Base-by-base conservation (phyloP, 768 basidiomycete species). In the Suillus luteus region DNA sequence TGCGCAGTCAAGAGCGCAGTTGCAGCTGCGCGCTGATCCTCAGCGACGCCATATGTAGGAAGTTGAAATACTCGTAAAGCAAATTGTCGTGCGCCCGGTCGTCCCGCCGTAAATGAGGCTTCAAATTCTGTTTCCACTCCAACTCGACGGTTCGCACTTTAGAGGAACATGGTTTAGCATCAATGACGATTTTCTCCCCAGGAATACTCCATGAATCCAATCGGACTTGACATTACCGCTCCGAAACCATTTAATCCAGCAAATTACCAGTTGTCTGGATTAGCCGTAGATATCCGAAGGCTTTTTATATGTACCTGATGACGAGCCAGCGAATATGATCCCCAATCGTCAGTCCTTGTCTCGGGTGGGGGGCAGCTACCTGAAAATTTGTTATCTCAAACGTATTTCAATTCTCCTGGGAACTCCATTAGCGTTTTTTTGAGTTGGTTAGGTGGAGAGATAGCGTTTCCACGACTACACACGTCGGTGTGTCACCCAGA, bases 131-230 rank as follows among this genome's bases (percentile, higher is more conserved):
- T 55, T 37, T 66, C 63, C 12, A 57, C 22, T 37, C 44, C 19
- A 44, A 58, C 11, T 46, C 44, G 59, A 48, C 61, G 59, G 31
- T 64, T 65, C 8, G 59, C 49, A 17, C 4, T 3, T 31, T n/a
- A n/a, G n/a, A 31, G 61, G 58, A 57, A 40, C 11, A 27, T 19
- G 33, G 10, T 59, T 9, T 12, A 6, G 35, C 37, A 4, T 63
- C 63, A 17, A 22, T 46, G 44, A 67, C 68, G 64, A 71, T 6
- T 81, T 83, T 68, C 65, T 69, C 31, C 24, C 7, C 17, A 88
- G 87, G 3, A 73, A 73, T 72, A 10, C 88, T 17, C 27, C 8
- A 90, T 19, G 70, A 85, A 70, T 82, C 86, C 35, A 8, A 78
- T 89, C 37, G 82, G 85, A 17, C 82, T 24, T 12, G 2, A 31